Conservation (phyloP, 495 filamentous ascomycete species). For the Jackrogersella minutella region DNA sequence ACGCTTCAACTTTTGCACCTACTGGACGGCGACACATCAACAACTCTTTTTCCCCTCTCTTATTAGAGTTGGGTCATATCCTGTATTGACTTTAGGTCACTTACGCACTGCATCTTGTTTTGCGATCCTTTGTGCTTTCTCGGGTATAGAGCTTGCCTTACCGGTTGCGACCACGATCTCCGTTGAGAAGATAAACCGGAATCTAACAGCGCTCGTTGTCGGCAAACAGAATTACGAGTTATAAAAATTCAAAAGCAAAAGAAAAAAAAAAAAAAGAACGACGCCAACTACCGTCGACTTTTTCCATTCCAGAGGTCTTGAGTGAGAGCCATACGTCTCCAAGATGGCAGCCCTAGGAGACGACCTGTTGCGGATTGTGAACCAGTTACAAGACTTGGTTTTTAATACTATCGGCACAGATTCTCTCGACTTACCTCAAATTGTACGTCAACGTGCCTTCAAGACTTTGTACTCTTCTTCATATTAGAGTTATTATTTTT, state of each 20-base stretch:
- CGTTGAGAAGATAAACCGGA: constrained; percentile 18
- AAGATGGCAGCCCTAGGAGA: constrained; percentile 78
- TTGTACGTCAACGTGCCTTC: constrained; percentile 68
- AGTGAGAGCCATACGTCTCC: constrained; percentile 20
- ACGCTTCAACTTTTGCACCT: constrained; percentile 28
- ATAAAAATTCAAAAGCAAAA: too few relatives aligned
- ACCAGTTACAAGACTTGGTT: constrained; percentile 96
- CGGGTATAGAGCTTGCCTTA: constrained; percentile 10
- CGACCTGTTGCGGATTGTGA: constrained; percentile 89
- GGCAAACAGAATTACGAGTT: constrained; percentile 11
- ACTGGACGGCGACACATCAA: constrained; percentile 34
- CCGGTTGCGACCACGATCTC: constrained; percentile 24
- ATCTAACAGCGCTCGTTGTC: constrained; percentile 7
- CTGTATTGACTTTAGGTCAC: neutral
- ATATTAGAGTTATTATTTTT: neutral
- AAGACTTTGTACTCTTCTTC: neutral
- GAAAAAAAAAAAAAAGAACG: constrained; percentile 2
- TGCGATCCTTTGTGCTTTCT: constrained; percentile 10
- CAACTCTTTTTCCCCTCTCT: constrained; percentile 9
- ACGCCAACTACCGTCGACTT: neutral
- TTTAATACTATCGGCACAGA: constrained; percentile 99
- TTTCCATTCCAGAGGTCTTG: constrained; percentile 1
- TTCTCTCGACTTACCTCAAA: constrained; percentile 95
- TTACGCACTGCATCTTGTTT: neutral
- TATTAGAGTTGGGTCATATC: constrained; percentile 12